Evolutionary conservation across 306 rosid genomes (phyloP).

Genomic region (Leucaena leucocephala): DNA sequence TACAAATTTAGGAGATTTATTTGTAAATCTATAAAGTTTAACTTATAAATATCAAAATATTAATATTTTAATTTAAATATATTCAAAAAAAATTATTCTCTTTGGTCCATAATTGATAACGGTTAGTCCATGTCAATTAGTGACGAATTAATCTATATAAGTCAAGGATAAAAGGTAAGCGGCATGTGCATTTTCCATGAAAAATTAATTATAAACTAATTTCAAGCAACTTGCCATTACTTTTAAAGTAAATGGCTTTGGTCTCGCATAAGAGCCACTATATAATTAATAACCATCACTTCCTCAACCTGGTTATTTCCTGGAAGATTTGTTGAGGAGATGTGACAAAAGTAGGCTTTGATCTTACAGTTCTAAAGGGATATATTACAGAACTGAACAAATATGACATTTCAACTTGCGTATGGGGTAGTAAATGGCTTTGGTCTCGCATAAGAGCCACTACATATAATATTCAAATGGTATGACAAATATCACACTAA

Average conservation of each 20-base stretch:
- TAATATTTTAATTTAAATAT: no score
- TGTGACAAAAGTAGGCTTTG: background rate
- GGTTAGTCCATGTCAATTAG: background rate
- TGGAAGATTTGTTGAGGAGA: background rate
- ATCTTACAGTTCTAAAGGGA: background rate
- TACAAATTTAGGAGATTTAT: no score
- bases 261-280: slow-evolving; percentile 1
- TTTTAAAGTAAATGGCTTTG: background rate
- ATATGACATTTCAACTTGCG: no score
- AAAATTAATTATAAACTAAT: no score
- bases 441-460: slow-evolving; percentile 3
- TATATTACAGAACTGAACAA: no score
- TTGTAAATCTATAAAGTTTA: no score
- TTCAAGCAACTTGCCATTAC: no score
- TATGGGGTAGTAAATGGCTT: background rate
- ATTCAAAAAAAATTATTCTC: background rate
- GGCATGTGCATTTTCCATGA: no score
- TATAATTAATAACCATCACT: background rate
- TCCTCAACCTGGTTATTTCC: no score
- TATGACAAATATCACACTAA: slow-evolving; percentile 18
- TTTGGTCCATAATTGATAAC: no score
- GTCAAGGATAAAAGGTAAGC: no score
- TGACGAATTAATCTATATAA: no score
- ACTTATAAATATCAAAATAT: background rate
- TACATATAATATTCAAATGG: background rate